Base-by-base conservation (phyloP, 2,329 filamentous ascomycete genomes). In the Cercospora zeae-maydis region DNA sequence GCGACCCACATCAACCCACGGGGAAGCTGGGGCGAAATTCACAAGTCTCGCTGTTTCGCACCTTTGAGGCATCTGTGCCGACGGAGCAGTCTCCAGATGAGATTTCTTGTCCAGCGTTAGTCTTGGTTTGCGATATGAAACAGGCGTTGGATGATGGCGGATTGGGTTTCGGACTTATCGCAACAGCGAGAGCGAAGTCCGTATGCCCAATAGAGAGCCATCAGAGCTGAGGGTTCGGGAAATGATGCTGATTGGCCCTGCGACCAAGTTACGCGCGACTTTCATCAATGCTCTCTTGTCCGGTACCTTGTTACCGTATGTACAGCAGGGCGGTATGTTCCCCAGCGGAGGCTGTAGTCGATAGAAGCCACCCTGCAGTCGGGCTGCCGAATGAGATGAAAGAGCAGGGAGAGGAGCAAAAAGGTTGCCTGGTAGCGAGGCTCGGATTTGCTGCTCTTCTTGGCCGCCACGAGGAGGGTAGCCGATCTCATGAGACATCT, bases 371-470 rank as follows among this genome's bases (percentile, higher is more conserved):
- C 21, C 47, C 24, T n/a, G 47, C 9, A 31, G 47, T 27, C 24
- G 47, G 24, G 47, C 47, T 27, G 47, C 21, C 47, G 47, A 42
- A 57, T 42, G 27, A 58, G 59, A 52, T 57, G 31, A 39, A 9
- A 19, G 39, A 49, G 59, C 30, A 14, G 31, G 30, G 10, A 31
- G 34, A 58, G 59, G 59, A 62, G 34, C 59, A 62, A 62, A 56
- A 62, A 58, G 52, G 37, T 51, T 30, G 59, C n/a, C 19, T 37
- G 53, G 52, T 58, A 62, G 58, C 59, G 59, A 57, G 42, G 31
- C 37, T 30, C 47, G 37, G 37, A 27, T 19, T 51, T 42, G 34
- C 54, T 45, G 24, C 36, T 31, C 19, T 39, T 52, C 24, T 47
- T 21, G 59, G 34, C 51, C 47, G 34, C 52, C 16, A 24, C 21